Base-by-base conservation (phyloP, 2,329 filamentous ascomycete genomes). In the Aspergillus thermomutatus region DNA sequence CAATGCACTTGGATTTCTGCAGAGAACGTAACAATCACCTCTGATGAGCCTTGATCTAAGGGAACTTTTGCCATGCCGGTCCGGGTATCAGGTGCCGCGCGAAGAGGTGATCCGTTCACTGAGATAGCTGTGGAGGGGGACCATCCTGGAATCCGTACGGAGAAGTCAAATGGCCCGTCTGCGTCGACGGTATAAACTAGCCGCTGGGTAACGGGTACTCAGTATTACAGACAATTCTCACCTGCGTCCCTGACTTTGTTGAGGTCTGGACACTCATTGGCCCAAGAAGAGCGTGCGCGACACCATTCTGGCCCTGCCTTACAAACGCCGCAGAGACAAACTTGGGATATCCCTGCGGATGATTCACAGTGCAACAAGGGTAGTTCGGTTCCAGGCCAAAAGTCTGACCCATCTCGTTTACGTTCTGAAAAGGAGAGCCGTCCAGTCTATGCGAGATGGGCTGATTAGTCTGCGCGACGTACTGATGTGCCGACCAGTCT, bases 331-430 rank as follows among this genome's bases (percentile, higher is more conserved):
- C 73, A 9, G 80, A 75, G 1, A 82, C 65, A 55, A 82, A 84
- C 60, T 85, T 85, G 0, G 83, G 82, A 58, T 80, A 83, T 8
- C 80, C 83, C 62, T 84, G 82, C 1, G 77, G 79, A 60, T 84
- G 81, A 56, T 85, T 85, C 57, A 85, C 83, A 1, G 82, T 83
- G 61, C 83, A 85, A 68, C 82, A 85, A 1, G 74, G 74, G 55
- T 72, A 83, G 34, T 81, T 75, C 2, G 80, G 79, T 55, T 83
- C 81, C 14, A 83, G 69, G 1, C 81, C 82, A 63, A 80, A 84
- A 0, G 78, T 80, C 41, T 80, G 75, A 2, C 77, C 77, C 27
- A 67, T 65, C 4, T 66, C 69, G 50, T 79, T 76, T 25, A 80
- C 77, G 53, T 82, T 82, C 54, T 71, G 83, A 65, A 82, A 84